Base-by-base conservation (phyloP, 192 early-diverging fungal genomes). In the Obelidium mucronatum region DNA sequence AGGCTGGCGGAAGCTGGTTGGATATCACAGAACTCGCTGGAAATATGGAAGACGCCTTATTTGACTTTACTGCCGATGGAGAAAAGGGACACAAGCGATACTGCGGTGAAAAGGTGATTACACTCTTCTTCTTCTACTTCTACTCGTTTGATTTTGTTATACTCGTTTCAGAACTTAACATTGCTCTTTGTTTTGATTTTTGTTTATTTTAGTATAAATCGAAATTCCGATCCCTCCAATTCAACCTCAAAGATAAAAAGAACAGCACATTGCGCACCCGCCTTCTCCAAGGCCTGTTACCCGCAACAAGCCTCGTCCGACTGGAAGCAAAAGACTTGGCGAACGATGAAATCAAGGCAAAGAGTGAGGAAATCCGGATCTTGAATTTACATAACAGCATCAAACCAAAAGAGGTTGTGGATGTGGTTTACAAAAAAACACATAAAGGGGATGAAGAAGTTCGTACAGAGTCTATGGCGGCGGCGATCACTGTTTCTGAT, bases 291-390 rank as follows among this genome's bases (percentile, higher is more conserved):
- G 79, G 79, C 1, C 80, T 24, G n/a, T 44, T 83, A 22, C 35
- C 75, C 4, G 56, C 76, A 2, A 24, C 22, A 1, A 59, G 70
- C 36, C 82, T 86, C 26, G 81, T 81, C 39, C 51, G 62, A 13
- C 71, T 85, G 11, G 62, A 75, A 15, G 61, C 81, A 19, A 65
- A 79, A 33, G 83, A 82, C 3, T 56, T 86, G 6, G 82, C 73
- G 0, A 94, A 93, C 69, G 92, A 92, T 1, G 89, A 89, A 62
- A 77, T 93, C 11, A 83, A 89, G 70, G 84, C 82, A 2, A 86
- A 88, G 65, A 80, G 81, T 2, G 91, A 87, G 40, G 81, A 83
- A 35, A 76, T 89, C 28, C 81, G 90, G 40, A 78, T 87, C 76
- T 77, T 84, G 63, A 87, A 83, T 65, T 77, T 89, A 26, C 87